phyloP scores from a whole-genome alignment of 2,329 filamentous ascomycete genomes.

The Rhynchosporium agropyri region DNA sequence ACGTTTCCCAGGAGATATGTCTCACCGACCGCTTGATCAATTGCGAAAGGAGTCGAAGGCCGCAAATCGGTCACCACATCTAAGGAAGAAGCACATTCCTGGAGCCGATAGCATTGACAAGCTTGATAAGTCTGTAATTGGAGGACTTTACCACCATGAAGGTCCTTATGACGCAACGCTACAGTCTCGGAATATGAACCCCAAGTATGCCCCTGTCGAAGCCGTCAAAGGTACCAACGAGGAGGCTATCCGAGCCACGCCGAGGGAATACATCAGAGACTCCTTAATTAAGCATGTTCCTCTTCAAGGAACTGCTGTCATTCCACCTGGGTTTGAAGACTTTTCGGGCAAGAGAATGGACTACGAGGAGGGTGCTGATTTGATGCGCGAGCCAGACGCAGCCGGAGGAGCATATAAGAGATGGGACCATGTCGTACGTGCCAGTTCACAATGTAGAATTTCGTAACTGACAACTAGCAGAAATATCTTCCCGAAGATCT shows the following conservation, averaged over 20 bases:
- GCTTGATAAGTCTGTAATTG: slow-evolving; percentile 67
- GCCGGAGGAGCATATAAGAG: slow-evolving; percentile 76
- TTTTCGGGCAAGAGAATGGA: slow-evolving; percentile 62
- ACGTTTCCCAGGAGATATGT: slow-evolving; percentile 66
- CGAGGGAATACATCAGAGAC: slow-evolving; percentile 75
- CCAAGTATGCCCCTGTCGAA: slow-evolving; percentile 68
- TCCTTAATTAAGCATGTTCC: slow-evolving; percentile 73
- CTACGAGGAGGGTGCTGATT: slow-evolving; percentile 84
- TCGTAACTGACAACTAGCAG: slow-evolving; percentile 42
- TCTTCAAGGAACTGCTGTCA: slow-evolving; percentile 74
- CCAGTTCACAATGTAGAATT: neutral
- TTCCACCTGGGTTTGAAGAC: slow-evolving; percentile 75
- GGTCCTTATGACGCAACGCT: slow-evolving; percentile 88
- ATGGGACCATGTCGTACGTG: slow-evolving; percentile 71
- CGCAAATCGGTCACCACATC: slow-evolving; percentile 67
- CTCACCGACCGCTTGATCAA: slow-evolving; percentile 67
- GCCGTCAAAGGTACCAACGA: slow-evolving; percentile 73
- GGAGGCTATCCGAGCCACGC: slow-evolving; percentile 80
- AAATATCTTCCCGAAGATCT: slow-evolving; percentile 75
- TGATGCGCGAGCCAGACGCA: slow-evolving; percentile 74
- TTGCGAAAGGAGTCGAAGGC: slow-evolving; percentile 63
- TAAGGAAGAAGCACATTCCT: slow-evolving; percentile 66
- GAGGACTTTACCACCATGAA: slow-evolving; percentile 79
- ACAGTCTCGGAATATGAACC: slow-evolving; percentile 69
- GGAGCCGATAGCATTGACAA: slow-evolving; percentile 78